Conservation (phyloP, 257 asterid genomes). For the Jasminum sambac region DNA sequence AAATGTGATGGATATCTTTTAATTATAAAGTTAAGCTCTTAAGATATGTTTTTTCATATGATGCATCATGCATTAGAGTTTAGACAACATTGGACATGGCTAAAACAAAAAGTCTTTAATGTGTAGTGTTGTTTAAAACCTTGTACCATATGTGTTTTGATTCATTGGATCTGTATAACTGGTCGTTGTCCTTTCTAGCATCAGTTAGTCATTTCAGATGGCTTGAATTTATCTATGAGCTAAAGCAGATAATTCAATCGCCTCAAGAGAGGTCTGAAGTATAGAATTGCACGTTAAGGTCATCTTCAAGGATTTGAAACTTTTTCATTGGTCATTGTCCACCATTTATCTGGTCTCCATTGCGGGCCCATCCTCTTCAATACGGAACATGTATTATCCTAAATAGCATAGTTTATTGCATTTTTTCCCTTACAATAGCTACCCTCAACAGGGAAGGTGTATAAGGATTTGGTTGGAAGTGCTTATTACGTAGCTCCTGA, state of each 20-base stretch:
- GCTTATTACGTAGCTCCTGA: conserved; percentile 93
- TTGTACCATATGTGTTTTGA: background rate
- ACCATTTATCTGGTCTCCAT: no score
- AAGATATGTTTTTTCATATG: background rate
- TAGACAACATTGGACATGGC: background rate
- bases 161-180: background rate
- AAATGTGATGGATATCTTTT: background rate
- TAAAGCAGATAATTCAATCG: background rate
- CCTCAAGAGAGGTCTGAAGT: background rate
- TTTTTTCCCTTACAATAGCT: background rate
- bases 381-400: no score
- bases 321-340: no score
- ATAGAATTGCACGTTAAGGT: background rate
- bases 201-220: background rate
- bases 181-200: background rate
- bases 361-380: no score
- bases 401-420: no score
- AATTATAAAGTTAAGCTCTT: background rate
- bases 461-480: conserved; percentile 81
- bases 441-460: conserved; percentile 55
- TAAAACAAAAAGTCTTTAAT: background rate
- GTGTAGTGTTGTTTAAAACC: background rate
- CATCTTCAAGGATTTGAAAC: no score
- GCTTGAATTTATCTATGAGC: background rate
- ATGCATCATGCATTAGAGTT: no score